phyloP scores from a whole-genome alignment of 495 filamentous ascomycete genomes.

The Lasiosphaeris hirsuta region DNA sequence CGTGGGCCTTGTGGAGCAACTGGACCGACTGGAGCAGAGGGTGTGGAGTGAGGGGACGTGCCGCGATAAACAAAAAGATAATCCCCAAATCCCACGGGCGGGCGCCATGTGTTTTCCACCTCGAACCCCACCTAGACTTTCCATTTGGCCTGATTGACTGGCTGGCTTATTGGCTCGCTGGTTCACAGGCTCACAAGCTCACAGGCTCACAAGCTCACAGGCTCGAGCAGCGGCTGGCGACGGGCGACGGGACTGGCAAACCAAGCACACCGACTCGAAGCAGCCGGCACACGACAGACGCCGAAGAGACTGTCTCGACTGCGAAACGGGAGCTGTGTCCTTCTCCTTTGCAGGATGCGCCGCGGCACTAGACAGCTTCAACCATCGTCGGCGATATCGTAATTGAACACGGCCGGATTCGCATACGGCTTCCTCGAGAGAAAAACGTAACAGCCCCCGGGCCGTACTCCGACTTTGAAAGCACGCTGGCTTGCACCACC shows the following conservation, averaged over 20 bases:
- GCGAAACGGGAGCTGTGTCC: too few relatives aligned
- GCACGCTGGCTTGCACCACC: too few relatives aligned
- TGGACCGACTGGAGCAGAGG: too few relatives aligned
- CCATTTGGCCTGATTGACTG: not conserved
- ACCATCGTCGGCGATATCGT: too few relatives aligned
- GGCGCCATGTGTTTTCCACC: conserved; percentile 5
- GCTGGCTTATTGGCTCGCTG: not conserved
- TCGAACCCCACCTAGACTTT: not conserved
- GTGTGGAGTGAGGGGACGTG: not conserved
- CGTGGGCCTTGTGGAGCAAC: too few relatives aligned
- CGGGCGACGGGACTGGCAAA: not conserved
- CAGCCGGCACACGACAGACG: not conserved
- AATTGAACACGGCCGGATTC: too few relatives aligned
- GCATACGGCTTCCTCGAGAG: too few relatives aligned
- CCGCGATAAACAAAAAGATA: conserved; percentile 11
- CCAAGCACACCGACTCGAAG: conserved; percentile 4
- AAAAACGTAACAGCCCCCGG: too few relatives aligned
- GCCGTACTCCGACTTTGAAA: too few relatives aligned
- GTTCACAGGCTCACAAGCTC: not conserved
- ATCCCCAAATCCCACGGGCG: not conserved
- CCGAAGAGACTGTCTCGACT: not conserved
- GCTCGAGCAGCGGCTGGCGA: not conserved
- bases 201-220: not conserved
- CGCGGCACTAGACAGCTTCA: too few relatives aligned
- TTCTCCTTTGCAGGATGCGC: too few relatives aligned